Evolutionary conservation across 2,329 filamentous ascomycete species (phyloP).

Genomic region (Exophiala oligosperma): DNA sequence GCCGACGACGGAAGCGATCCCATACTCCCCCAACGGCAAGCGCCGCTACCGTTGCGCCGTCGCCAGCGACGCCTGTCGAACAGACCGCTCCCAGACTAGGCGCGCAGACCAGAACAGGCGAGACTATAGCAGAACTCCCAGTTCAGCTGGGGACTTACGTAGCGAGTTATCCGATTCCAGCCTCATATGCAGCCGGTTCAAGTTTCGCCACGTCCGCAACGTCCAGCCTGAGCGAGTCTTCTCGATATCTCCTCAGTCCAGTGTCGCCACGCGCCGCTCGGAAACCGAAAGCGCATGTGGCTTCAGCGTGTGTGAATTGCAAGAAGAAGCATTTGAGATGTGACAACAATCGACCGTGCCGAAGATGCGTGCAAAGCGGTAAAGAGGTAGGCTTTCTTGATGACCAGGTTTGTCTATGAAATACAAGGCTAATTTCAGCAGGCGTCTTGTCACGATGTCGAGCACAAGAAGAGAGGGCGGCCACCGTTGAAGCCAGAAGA

Average conservation of each 20-base stretch:
- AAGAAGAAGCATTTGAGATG: conserved; percentile 51
- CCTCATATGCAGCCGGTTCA: conserved; percentile 17
- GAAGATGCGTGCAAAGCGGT: conserved; percentile 46
- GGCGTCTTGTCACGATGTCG: conserved; percentile 47
- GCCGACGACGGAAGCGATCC: conserved; percentile 34
- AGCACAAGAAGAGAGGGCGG: conserved; percentile 45
- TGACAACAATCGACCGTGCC: conserved; percentile 47
- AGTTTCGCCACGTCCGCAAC: conserved; percentile 27
- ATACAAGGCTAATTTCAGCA: conserved; percentile 27
- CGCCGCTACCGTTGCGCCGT: conserved; percentile 19
- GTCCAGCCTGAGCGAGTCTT: conserved; percentile 3
- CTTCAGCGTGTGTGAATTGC: conserved; percentile 50
- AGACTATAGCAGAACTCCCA: conserved; percentile 12
- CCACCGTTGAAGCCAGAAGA: conserved; percentile 26
- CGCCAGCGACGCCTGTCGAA: conserved; percentile 17
- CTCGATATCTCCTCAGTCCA: conserved; percentile 24
- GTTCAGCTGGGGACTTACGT: conserved; percentile 17
- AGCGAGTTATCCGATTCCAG: conserved; percentile 17
- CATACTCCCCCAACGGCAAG: conserved; percentile 31
- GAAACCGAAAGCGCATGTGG: conserved; percentile 49
- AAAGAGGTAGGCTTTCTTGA: conserved; percentile 42
- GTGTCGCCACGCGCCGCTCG: conserved; percentile 41
- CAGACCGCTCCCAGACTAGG: conserved; percentile 21
- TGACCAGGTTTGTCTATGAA: background rate
- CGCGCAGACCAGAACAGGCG: conserved; percentile 19